Evolutionary conservation across 176 grass and related monocot species (phyloP), one percentile per base, ranked within the genome.

Genomic region (Oryza glumipatula): DNA sequence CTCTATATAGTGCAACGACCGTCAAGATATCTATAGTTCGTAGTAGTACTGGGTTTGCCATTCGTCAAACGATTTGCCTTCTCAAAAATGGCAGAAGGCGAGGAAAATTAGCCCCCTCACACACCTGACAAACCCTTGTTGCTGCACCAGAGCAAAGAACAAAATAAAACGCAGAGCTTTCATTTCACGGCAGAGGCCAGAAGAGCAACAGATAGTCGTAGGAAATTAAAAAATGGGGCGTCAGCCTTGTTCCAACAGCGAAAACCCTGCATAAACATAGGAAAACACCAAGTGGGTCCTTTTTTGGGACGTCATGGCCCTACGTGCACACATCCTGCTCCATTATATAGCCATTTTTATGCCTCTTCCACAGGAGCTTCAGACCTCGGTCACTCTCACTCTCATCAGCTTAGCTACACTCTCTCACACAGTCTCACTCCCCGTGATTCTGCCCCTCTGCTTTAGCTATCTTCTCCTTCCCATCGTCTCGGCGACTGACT

Each of bases 271-370:
- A 86, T 73, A 68, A 67, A 16, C 15, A 36, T 47, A 70, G 21
- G 82, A 86, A 86, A 78, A 86, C 14, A 61, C 58, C 68, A 68
- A 83, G 36, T 68, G 74, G 73, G 60, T 86, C 84, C 79, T 73
- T 72, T 21, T 26, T n/a, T 4, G n/a, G 49, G 65, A 15, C 12
- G 66, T 75, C 44, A 61, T 60, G 73, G 69, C 11, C 74, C 83
- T 76, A 49, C 70, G 7, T 38, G 23, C 58, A 66, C 67, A 45
- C 11, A 54, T 41, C 5, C 51, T 60, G 17, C 73, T 38, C 79
- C 79, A 67, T 80, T 90, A 90, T 86, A 86, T 86, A 90, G 58
- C 84, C 36, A 54, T 56, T 22, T 65, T 16, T 75, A 43, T 66
- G 46, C 65, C 65, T 67, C 72, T 32, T 83, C 24, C 58, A 48